These are phyloP conservation scores for Termitomyces sp. DNA, from an alignment of 1,284 basidiomycete species.

Conservation along the genomic window DNA sequence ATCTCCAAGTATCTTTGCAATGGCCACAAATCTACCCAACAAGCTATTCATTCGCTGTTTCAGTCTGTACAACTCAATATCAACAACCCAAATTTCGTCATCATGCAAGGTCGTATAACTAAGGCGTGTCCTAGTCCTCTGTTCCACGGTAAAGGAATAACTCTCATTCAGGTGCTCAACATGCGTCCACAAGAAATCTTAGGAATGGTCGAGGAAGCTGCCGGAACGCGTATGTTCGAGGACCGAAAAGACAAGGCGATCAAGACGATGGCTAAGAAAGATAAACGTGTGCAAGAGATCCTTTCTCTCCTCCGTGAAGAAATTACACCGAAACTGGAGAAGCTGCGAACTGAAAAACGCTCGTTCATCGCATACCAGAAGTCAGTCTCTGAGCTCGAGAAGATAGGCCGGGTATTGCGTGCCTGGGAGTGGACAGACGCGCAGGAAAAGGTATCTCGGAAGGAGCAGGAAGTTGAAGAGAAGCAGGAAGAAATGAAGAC, in stretches of 20 bases:
- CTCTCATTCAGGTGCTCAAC: constrained; percentile 71
- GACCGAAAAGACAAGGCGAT: constrained; percentile 97
- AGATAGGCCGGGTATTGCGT: constrained; percentile 77
- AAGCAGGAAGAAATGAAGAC: constrained; percentile 48
- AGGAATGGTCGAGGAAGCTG: constrained; percentile 98
- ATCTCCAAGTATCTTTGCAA: constrained; percentile 97
- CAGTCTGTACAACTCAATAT: constrained; percentile 99
- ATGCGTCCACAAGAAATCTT: constrained; percentile 98
- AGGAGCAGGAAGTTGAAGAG: constrained; percentile 54
- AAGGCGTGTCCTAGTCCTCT: constrained; percentile 46
- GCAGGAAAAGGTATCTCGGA: constrained; percentile 40
- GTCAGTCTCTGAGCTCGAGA: constrained; percentile 83
- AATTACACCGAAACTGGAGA: constrained; percentile 93
- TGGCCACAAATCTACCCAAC: constrained; percentile 91
- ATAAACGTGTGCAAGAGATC: constrained; percentile 93
- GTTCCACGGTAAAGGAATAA: not conserved
- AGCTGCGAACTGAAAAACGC: constrained; percentile 86
- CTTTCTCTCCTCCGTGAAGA: constrained; percentile 79
- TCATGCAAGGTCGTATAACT: constrained; percentile 98
- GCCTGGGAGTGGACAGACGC: constrained; percentile 86
- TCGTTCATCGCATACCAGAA: constrained; percentile 92
- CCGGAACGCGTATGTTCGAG: constrained; percentile 99
- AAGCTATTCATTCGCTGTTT: constrained; percentile 88
- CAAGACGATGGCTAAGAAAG: constrained; percentile 97
- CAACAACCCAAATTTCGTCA: constrained; percentile 99